Evolutionary conservation across 495 filamentous ascomycete genomes (phyloP), one percentile per base, ranked within the genome.

Genomic region (Apodospora peruviana): DNA sequence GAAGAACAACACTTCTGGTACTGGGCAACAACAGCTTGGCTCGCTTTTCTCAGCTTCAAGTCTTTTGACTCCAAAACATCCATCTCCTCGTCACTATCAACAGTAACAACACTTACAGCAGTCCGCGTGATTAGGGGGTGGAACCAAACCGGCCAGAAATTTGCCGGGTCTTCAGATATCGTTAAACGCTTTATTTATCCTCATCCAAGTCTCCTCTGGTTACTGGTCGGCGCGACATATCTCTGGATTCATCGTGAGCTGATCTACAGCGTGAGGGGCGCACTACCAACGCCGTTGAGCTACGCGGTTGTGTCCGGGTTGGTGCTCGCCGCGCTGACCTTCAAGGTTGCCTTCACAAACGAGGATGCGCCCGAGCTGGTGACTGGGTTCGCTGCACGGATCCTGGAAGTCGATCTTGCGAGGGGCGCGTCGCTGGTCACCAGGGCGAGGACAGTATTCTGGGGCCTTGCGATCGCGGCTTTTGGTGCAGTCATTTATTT

Each of bases 1-100:
- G 93, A 99, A 66, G 93, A 99, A 61, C 93, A 97, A 20, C 86
- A 96, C 52, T 96, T 95, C 65, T 99, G 93, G 93, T 96, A 97
- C 65, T 95, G 91, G 90, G 62, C 79, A 16, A 80, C 85, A 11
- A 83, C 87, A 0, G 84, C 77, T 2, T 99, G 90, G 90, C 68
- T 87, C 36, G 68, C 78, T 38, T 77, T 80, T 51, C 68, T 94
- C 2, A 75, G 76, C 47, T 55, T 84, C 27, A 84, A 76, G 64
- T 72, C 66, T 41, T 63, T 63, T 27, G 54, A 52, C 22, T 47
- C 44, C 55, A 59, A 39, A 7, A 46, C 25, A 50, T 11, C 18
- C 21, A 14, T 25, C 21, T 42, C 19, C 34, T 18, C 18, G 23
- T 12, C 40, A n/a, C 37, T 61, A 18, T 40, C 52, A 16, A 44